These are phyloP conservation scores for Neurospora discreta DNA, from an alignment of 495 filamentous ascomycete species.

Conservation along the genomic window DNA sequence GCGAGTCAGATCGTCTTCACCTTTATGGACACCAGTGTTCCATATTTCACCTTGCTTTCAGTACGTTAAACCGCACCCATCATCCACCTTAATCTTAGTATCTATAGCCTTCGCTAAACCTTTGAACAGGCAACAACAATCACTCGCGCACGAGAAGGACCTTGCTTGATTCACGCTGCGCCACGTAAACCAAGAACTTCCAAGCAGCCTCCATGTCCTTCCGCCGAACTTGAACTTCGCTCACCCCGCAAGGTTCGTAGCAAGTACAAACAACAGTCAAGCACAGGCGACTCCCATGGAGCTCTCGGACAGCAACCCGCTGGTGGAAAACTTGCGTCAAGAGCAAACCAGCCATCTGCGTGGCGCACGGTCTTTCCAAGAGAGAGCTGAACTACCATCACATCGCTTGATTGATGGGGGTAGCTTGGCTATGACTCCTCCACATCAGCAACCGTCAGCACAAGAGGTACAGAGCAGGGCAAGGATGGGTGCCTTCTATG, in stretches of 20 bases:
- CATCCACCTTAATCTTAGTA: background rate
- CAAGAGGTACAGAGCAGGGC: background rate
- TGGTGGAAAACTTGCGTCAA: background rate
- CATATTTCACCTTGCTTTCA: background rate
- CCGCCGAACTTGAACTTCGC: background rate
- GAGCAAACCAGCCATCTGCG: rapidly evolving
- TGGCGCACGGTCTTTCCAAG: background rate
- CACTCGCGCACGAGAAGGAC: background rate
- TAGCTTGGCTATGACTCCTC: background rate
- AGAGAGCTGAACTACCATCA: background rate
- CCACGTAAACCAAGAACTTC: background rate
- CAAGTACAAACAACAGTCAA: background rate
- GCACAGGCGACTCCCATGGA: background rate
- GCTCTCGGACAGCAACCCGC: background rate
- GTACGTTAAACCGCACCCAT: background rate
- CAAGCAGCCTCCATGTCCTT: background rate
- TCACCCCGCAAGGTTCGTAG: background rate
- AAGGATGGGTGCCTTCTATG: background rate
- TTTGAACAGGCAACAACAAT: background rate
- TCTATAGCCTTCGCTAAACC: background rate
- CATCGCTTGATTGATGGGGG: background rate
- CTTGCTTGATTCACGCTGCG: background rate
- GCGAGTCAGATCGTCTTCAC: background rate
- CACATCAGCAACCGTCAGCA: background rate
- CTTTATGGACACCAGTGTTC: background rate